Conservation (phyloP, 768 basidiomycete genomes). For the Myochromella boudieri region DNA sequence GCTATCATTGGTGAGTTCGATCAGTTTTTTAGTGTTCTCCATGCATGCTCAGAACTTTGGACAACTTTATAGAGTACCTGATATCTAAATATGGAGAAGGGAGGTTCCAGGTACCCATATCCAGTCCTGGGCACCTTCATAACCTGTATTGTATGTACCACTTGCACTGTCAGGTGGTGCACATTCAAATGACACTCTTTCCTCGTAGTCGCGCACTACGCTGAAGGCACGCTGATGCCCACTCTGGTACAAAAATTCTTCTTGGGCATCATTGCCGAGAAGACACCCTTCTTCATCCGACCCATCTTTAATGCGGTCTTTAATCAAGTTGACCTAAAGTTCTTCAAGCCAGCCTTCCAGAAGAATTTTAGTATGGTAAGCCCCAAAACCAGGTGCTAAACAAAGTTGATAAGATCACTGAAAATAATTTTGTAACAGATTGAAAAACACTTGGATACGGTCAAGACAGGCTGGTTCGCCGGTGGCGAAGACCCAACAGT, state of each 20-base stretch:
- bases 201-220: constrained; percentile 13
- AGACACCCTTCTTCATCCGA: constrained; percentile 35
- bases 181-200: not conserved
- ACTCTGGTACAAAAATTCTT: constrained; percentile 33
- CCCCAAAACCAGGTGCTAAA: no score
- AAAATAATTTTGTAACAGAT: constrained; percentile 1
- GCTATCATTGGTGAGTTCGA: constrained; percentile 20
- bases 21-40: not conserved
- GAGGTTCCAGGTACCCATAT: constrained; percentile 11
- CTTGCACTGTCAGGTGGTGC: no score
- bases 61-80: constrained; percentile 17
- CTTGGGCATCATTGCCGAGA: constrained; percentile 27
- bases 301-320: constrained; percentile 31
- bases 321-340: constrained; percentile 20
- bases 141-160: constrained; percentile 17
- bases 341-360: constrained; percentile 27
- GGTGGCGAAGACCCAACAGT: constrained; percentile 19
- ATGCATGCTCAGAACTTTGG: not conserved
- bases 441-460: constrained; percentile 16
- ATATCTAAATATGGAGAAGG: constrained; percentile 20
- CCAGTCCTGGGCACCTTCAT: constrained; percentile 15
- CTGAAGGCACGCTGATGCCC: constrained; percentile 33
- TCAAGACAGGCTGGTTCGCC: constrained; percentile 20
- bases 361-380: constrained; percentile 29
- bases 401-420: not conserved